These are phyloP conservation scores for Coemansia interrupta DNA, from an alignment of 192 early-diverging fungal genomes.

Conservation along the genomic window DNA sequence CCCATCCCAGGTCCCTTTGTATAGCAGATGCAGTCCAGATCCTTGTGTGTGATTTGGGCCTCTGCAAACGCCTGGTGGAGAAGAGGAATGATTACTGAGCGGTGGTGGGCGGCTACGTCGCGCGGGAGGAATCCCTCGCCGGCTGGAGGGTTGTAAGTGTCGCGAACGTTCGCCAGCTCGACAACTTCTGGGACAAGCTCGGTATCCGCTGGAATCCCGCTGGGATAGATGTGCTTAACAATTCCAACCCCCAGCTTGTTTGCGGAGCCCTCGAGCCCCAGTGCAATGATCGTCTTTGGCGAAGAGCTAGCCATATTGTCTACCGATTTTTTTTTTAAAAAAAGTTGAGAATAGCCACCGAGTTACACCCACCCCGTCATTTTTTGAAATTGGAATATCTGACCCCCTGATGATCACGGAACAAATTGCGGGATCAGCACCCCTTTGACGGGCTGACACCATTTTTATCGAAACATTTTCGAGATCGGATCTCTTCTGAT, in stretches of 20 bases:
- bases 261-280: conserved; percentile 86
- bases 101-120: conserved; percentile 92
- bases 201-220: conserved; percentile 23
- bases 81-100: conserved; percentile 68
- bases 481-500: too few relatives aligned
- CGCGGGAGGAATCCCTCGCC: conserved; percentile 93
- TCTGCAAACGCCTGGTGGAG: conserved; percentile 72
- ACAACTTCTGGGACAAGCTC: conserved; percentile 60
- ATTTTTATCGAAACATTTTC: too few relatives aligned
- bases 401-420: too few relatives aligned
- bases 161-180: conserved; percentile 81
- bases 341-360: too few relatives aligned
- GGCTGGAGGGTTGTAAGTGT: conserved; percentile 94
- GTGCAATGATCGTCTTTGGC: conserved; percentile 58
- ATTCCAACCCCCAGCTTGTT: conserved; percentile 98
- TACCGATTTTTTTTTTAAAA: too few relatives aligned
- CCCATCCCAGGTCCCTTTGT: conserved; percentile 99
- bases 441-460: too few relatives aligned
- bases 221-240: conserved; percentile 64
- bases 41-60: conserved; percentile 66
- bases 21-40: conserved; percentile 91
- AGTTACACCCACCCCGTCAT: too few relatives aligned
- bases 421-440: too few relatives aligned
- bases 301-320: neutral
- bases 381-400: too few relatives aligned